phyloP scores from a whole-genome alignment of 345 rosid species.

The Dovyalis caffra region DNA sequence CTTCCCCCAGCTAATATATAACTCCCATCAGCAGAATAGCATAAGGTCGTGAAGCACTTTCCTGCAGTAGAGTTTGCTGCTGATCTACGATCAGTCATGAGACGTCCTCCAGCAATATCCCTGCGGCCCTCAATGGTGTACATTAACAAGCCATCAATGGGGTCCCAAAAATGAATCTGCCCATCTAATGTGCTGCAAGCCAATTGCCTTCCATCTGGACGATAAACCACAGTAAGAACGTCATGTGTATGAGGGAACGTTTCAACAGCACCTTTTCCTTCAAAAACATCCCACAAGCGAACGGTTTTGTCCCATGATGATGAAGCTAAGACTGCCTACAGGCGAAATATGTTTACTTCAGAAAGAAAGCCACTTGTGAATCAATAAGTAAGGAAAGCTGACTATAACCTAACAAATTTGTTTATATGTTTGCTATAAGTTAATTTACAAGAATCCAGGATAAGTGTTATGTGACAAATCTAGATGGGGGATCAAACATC shows the following conservation, averaged over 20 bases:
- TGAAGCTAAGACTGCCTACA: conserved; percentile 75
- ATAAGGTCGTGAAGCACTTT: conserved; percentile 85
- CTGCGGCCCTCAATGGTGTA: conserved; percentile 94
- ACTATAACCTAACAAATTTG: background rate
- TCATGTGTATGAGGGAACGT: conserved; percentile 86
- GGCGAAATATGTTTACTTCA: background rate
- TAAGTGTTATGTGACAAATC: background rate
- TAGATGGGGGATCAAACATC: background rate
- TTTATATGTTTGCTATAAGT: background rate
- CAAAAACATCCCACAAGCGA: conserved; percentile 90
- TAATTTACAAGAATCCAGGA: background rate
- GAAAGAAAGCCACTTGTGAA: conserved; percentile 15
- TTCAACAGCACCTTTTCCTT: conserved; percentile 87
- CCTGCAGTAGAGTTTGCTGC: conserved; percentile 96
- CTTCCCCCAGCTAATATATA: conserved; percentile 90
- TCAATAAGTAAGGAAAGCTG: background rate
- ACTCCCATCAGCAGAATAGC: conserved; percentile 96
- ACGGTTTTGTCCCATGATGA: conserved; percentile 98
- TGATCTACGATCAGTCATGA: conserved; percentile 83
- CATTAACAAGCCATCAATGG: conserved; percentile 80
- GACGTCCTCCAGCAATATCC: conserved; percentile 94
- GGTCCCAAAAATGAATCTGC: conserved; percentile 95
- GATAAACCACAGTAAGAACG: conserved; percentile 81
- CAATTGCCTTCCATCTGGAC: conserved; percentile 93
- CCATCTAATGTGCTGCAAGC: conserved; percentile 95